A percentile compares a stretch with the other conserved stretches of the same genome.
Evolutionary conservation across 441 rosid genomes (phyloP).

Genomic region (Pelargonium fulgidum): DNA sequence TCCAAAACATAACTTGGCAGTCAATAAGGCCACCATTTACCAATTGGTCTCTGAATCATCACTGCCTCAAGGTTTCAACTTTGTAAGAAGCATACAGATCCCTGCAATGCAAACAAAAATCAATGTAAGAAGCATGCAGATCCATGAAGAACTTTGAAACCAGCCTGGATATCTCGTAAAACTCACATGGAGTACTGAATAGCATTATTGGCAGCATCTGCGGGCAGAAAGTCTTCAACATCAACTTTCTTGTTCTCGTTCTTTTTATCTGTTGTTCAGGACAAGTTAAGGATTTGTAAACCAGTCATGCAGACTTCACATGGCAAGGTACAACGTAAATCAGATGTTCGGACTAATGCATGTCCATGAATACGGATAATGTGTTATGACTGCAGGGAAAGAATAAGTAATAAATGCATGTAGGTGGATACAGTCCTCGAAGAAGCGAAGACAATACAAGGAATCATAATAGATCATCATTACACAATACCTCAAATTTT

Average conservation of each 20-base stretch:
- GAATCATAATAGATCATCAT: too few species aligned
- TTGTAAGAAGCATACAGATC: conserved; percentile 90
- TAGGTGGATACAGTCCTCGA: conserved; percentile 87
- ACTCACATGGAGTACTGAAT: conserved; percentile 86
- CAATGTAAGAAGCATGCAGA: not conserved
- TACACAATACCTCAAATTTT: too few species aligned
- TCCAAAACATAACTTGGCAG: too few species aligned
- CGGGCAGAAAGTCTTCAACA: conserved; percentile 83
- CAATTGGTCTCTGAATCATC: conserved; percentile 8
- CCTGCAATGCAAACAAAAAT: conserved; percentile 41
- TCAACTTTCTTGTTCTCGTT: conserved; percentile 95
- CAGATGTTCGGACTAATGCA: not conserved
- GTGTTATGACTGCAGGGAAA: conserved; percentile 8
- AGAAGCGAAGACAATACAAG: too few species aligned
- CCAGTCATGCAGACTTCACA: not conserved
- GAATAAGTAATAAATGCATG: conserved; percentile 8
- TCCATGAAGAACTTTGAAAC: not conserved
- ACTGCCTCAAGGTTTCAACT: conserved; percentile 83
- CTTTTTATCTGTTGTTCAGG: conserved; percentile 64
- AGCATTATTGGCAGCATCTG: conserved; percentile 63
- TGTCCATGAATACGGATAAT: not conserved
- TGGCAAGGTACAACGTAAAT: not conserved
- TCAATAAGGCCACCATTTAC: not conserved
- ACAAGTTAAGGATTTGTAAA: conserved; percentile 29
- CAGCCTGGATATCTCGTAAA: not conserved